Percentiles rank a stretch among this genome's conserved stretches.
Evolutionary conservation across 2,329 filamentous ascomycete species (phyloP).

Genomic region (Venturia oleaginea): DNA sequence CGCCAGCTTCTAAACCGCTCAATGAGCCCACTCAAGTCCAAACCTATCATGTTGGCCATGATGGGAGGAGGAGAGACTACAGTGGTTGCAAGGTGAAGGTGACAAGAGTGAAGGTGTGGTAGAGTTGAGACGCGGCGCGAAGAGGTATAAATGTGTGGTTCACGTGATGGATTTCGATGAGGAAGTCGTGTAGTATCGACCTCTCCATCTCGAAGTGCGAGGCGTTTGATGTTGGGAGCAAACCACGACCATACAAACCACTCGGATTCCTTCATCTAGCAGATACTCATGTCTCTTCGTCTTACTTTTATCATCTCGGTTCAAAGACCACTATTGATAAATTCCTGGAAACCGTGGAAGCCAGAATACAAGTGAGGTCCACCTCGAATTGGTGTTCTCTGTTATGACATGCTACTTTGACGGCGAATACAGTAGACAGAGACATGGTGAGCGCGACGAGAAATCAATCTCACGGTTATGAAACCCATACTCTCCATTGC

Average conservation of each 20-base stretch:
- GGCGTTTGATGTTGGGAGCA: not conserved
- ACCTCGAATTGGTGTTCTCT: too few species aligned
- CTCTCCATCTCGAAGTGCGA: not conserved
- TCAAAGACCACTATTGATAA: too few species aligned
- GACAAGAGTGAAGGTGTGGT: not conserved
- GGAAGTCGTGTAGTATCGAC: not conserved
- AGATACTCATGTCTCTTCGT: too few species aligned
- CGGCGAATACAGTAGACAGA: too few species aligned
- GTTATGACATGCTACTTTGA: too few species aligned
- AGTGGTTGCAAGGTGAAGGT: not conserved
- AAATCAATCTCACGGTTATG: too few species aligned
- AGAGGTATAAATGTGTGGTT: not conserved
- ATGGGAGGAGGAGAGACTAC: not conserved
- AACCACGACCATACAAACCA: not conserved
- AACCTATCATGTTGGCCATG: not conserved
- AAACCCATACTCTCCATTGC: too few species aligned
- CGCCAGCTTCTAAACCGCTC: not conserved
- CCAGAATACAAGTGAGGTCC: too few species aligned
- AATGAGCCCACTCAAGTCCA: not conserved
- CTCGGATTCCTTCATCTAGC: too few species aligned
- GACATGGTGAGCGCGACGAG: too few species aligned
- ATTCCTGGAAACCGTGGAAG: too few species aligned
- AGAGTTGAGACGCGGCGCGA: not conserved
- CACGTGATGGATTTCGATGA: not conserved
- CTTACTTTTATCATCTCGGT: too few species aligned